phyloP scores from a whole-genome alignment of 106 monocot species.

The Ottelia alismoides region DNA sequence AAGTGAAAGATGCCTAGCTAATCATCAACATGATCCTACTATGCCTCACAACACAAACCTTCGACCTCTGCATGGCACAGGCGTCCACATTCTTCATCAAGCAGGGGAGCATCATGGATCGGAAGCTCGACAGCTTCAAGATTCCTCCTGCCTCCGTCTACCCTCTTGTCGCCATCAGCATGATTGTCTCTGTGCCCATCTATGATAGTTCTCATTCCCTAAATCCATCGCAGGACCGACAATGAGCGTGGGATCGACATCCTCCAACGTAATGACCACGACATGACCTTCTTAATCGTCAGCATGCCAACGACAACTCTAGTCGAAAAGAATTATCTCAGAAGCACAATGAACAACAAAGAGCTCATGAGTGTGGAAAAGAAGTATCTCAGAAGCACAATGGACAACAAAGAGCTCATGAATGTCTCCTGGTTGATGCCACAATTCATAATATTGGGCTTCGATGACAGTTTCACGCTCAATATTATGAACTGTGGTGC shows the following conservation, averaged over 20 bases:
- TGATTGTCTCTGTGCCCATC: slow-evolving; percentile 33
- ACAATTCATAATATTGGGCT: slow-evolving; percentile 53
- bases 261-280: slow-evolving; percentile 45
- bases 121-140: slow-evolving; percentile 25
- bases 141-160: slow-evolving; percentile 50
- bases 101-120: slow-evolving; percentile 49
- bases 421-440: slow-evolving; percentile 56
- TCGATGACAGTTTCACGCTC: slow-evolving; percentile 52
- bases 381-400: not conserved
- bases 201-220: slow-evolving; percentile 64
- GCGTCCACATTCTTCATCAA: slow-evolving; percentile 66
- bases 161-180: slow-evolving; percentile 35
- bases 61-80: slow-evolving; percentile 45
- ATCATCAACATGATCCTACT: slow-evolving; percentile 36
- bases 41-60: slow-evolving; percentile 36
- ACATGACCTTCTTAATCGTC: slow-evolving; percentile 24
- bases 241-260: slow-evolving; percentile 50
- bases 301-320: slow-evolving; percentile 32
- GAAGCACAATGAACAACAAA: too few relatives aligned
- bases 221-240: slow-evolving; percentile 19
- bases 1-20: slow-evolving; percentile 55
- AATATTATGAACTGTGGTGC: too few relatives aligned
- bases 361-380: too few relatives aligned
- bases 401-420: slow-evolving; percentile 9
- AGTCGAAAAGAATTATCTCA: too few relatives aligned